A percentile compares a stretch with the other conserved stretches of the same genome.
Evolutionary conservation across 1,139 yeast genomes (phyloP).

Genomic region (Lodderomyces theae): DNA sequence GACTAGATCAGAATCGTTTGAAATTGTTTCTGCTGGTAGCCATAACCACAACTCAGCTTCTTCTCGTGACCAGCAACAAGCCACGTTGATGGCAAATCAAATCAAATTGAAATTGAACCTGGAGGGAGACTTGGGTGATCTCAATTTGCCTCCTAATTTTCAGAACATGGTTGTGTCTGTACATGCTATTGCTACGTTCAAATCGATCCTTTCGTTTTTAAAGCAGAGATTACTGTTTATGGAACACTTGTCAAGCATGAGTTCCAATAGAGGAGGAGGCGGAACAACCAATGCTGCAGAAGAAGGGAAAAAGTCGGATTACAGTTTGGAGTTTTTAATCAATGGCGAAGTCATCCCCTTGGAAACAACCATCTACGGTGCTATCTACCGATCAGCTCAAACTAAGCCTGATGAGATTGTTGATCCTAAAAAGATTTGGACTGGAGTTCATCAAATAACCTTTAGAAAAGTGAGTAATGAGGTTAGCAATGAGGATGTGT

Average conservation of each 20-base stretch:
- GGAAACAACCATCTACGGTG: slow-evolving; percentile 80
- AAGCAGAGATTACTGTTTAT: slow-evolving; percentile 32
- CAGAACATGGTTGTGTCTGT: slow-evolving; percentile 58
- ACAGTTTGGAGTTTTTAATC: slow-evolving; percentile 56
- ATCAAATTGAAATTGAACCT: slow-evolving; percentile 54
- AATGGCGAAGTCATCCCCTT: slow-evolving; percentile 61
- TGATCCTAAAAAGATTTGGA: slow-evolving; percentile 57
- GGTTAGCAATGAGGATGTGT: slow-evolving; percentile 16
- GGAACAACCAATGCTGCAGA: slow-evolving; percentile 12
- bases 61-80: slow-evolving; percentile 25
- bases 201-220: slow-evolving; percentile 65
- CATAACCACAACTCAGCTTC: slow-evolving; percentile 14
- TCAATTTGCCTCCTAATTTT: slow-evolving; percentile 27
- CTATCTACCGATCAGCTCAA: slow-evolving; percentile 57
- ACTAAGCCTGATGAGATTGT: slow-evolving; percentile 37
- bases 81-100: slow-evolving; percentile 72
- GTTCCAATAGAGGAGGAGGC: neutral
- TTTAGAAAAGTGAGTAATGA: slow-evolving; percentile 40
- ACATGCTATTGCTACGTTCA: slow-evolving; percentile 89
- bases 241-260: slow-evolving; percentile 18
- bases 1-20: slow-evolving; percentile 74
- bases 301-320: slow-evolving; percentile 14
- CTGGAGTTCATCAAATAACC: slow-evolving; percentile 49
- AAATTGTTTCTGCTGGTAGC: slow-evolving; percentile 58
- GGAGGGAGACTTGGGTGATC: slow-evolving; percentile 21